Evolutionary conservation across 352 stramenopile species (phyloP).

Genomic region (Pythium sp.): DNA sequence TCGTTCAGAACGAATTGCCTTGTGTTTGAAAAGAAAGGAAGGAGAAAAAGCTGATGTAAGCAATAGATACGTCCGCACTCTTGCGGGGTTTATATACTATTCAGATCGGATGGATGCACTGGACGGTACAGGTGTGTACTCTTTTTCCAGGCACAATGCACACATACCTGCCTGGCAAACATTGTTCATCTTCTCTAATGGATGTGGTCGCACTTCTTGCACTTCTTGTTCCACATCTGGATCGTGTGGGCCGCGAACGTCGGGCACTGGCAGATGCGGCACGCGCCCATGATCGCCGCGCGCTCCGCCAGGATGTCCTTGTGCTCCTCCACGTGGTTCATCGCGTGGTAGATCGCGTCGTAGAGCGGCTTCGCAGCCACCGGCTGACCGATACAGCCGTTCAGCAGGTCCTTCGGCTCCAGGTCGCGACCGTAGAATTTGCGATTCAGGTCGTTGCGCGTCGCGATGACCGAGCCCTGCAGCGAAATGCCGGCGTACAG

Average conservation of each 20-base stretch:
- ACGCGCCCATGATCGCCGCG: slow-evolving; percentile 39
- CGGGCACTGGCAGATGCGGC: slow-evolving; percentile 36
- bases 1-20: too few relatives aligned
- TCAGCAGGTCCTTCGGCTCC: slow-evolving; percentile 42
- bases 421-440: slow-evolving; percentile 89
- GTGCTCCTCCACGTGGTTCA: slow-evolving; percentile 35
- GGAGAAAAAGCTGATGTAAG: too few relatives aligned
- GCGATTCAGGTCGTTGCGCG: slow-evolving; percentile 85
- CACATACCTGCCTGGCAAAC: too few relatives aligned
- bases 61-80: background rate
- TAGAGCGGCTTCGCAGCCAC: slow-evolving; percentile 45
- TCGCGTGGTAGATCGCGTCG: slow-evolving; percentile 45
- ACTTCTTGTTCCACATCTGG: slow-evolving; percentile 65
- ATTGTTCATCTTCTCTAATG: slow-evolving; percentile 20
- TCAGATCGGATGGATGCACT: too few relatives aligned
- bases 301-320: slow-evolving; percentile 31
- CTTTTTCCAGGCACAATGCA: too few relatives aligned
- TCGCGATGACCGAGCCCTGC: slow-evolving; percentile 86
- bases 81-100: too few relatives aligned
- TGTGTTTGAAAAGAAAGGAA: background rate
- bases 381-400: slow-evolving; percentile 34
- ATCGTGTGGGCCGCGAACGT: slow-evolving; percentile 39
- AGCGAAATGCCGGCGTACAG: slow-evolving; percentile 89
- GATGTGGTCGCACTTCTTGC: slow-evolving; percentile 52
- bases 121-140: too few relatives aligned